Evolutionary conservation across 1,284 basidiomycete genomes (phyloP), one percentile per base, ranked within the genome.

Genomic region (Apiotrichum domesticum): DNA sequence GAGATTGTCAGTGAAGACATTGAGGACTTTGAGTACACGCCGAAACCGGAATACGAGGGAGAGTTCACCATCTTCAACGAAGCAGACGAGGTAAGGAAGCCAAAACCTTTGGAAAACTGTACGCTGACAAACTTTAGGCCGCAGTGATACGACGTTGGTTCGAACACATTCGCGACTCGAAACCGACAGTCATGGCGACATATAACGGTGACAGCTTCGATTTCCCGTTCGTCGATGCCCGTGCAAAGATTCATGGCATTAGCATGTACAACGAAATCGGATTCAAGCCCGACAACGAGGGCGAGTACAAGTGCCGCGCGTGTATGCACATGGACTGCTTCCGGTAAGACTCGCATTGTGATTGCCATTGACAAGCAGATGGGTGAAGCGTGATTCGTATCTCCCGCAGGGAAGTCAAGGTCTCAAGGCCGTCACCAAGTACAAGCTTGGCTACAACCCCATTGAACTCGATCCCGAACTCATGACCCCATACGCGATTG

Each of bases 131-230:
- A 6, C 34, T 39, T 39, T 56, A 88, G 88, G 83, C 85, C 40
- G 86, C 85, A 1, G 81, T 87, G 6, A 88, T 98, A 56, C 83
- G 79, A 46, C 84, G 88, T 6, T 98, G 96, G 82, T 98, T 98
- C 72, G 85, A 86, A 45, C 95, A 98, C 72, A 88, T 98, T 39
- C 88, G 88, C 69, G 88, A 94, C 49, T 84, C 90, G 15, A 90
- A 88, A 62, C 96, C 96, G 0, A 98, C 95, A 0, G 92, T 99
- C 49, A 93, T 98, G 75, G 94, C 93, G 9, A 98, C 94, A 0
- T 98, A 97, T 75, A 99, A 98, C 84, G 96, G 96, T 53, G 96
- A 99, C 79, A 93, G 90, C 67, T 99, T 98, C 83, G 96, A 98
- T 82, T 98, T 98, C 66, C 96, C 96, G 0, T 98, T 98, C 76